Conservation (phyloP, 805 yeast genomes). For the Candida koratica region DNA sequence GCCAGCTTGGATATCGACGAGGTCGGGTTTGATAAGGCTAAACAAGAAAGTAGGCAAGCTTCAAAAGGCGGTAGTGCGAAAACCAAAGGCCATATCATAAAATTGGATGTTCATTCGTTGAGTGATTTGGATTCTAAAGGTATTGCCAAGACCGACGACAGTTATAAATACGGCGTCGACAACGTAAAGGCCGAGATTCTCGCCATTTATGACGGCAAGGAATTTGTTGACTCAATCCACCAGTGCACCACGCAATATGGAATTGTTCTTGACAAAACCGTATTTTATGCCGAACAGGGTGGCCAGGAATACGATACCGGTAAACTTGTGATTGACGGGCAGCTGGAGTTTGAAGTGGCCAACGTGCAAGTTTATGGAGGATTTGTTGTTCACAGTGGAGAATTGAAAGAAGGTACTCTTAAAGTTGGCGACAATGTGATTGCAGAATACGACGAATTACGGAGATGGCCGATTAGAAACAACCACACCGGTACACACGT, state of each 20-base stretch:
- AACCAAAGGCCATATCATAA: conserved; percentile 56
- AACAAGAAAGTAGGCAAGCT: conserved; percentile 85
- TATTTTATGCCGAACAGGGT: conserved; percentile 98
- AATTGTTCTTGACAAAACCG: conserved; percentile 79
- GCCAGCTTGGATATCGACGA: conserved; percentile 91
- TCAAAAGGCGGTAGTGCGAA: conserved; percentile 80
- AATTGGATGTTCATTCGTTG: conserved; percentile 88
- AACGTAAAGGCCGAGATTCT: conserved; percentile 66
- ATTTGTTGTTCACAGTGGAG: conserved; percentile 92
- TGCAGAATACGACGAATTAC: conserved; percentile 85
- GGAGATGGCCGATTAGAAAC: conserved; percentile 95
- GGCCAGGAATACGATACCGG: conserved; percentile 98
- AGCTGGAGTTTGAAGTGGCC: conserved; percentile 80
- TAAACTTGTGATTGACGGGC: conserved; percentile 82
- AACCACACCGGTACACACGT: conserved; percentile 99
- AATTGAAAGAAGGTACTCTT: conserved; percentile 69
- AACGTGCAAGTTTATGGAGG: conserved; percentile 94
- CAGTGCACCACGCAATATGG: conserved; percentile 57
- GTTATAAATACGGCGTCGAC: conserved; percentile 67
- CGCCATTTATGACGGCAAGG: conserved; percentile 64
- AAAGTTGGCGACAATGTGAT: conserved; percentile 66
- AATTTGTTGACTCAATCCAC: conserved; percentile 49
- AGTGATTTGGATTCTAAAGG: conserved; percentile 61
- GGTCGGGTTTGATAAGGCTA: conserved; percentile 87
- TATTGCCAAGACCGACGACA: conserved; percentile 80